A percentile compares a stretch with the other conserved stretches of the same genome.
These are phyloP conservation scores for Agapanthus africanus DNA, from an alignment of 106 monocot genomes.

Conservation along the genomic window DNA sequence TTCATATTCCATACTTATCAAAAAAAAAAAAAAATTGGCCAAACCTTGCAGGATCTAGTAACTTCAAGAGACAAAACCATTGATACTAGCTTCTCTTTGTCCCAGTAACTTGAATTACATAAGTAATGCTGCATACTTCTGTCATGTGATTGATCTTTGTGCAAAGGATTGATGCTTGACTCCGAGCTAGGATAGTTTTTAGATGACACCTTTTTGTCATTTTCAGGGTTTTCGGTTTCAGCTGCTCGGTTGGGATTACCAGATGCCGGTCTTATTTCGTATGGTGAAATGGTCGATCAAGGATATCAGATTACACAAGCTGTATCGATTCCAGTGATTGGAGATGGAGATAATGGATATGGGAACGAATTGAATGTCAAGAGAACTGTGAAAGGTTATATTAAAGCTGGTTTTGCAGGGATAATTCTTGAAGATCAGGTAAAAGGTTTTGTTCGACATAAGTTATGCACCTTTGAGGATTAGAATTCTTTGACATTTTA, in stretches of 20 bases:
- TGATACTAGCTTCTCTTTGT: too few relatives aligned
- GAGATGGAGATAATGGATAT: slow-evolving; percentile 95
- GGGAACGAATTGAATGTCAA: slow-evolving; percentile 93
- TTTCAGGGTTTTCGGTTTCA: slow-evolving; percentile 71
- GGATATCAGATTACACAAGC: slow-evolving; percentile 64
- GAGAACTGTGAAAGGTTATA: slow-evolving; percentile 88
- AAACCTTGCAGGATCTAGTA: too few relatives aligned
- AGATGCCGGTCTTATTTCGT: slow-evolving; percentile 86
- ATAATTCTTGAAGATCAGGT: slow-evolving; percentile 99
- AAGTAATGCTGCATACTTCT: too few relatives aligned
- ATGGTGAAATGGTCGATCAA: slow-evolving; percentile 88
- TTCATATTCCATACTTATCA: too few relatives aligned
- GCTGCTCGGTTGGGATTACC: slow-evolving; percentile 77
- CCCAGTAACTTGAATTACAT: too few relatives aligned
- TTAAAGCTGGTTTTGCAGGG: slow-evolving; percentile 88
- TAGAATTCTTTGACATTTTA: not conserved
- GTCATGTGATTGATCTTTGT: not conserved
- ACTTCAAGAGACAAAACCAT: too few relatives aligned
- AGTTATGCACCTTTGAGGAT: not conserved
- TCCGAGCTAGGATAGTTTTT: not conserved
- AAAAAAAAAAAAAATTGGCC: too few relatives aligned
- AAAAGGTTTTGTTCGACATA: not conserved
- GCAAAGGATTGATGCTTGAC: too few relatives aligned
- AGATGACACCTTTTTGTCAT: slow-evolving; percentile 1
- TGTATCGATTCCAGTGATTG: slow-evolving; percentile 86